phyloP scores from a whole-genome alignment of 1,139 yeast genomes.

The Blastobotrys buckinghamii region DNA sequence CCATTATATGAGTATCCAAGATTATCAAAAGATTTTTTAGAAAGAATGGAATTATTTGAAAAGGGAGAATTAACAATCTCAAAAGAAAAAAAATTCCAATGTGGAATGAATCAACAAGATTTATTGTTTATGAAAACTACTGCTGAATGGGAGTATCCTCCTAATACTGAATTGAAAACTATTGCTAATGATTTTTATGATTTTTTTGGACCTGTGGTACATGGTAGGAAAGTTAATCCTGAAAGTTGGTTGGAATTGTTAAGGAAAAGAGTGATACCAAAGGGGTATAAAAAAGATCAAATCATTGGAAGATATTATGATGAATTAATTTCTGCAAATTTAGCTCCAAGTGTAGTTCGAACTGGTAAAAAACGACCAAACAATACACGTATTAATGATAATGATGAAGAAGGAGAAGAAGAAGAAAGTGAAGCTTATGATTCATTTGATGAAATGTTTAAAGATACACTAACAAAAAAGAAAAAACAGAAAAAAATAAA shows the following conservation, averaged over 20 bases:
- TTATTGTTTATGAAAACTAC: neutral
- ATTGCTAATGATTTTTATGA: constrained; percentile 1
- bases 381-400: too few relatives aligned
- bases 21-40: neutral
- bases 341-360: neutral
- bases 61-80: neutral
- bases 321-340: neutral
- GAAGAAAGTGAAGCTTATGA: neutral
- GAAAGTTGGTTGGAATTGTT: constrained; percentile 6
- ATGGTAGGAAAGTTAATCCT: neutral
- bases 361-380: neutral
- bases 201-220: constrained; percentile 1
- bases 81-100: neutral
- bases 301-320: constrained; percentile 1
- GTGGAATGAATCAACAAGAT: constrained; percentile 1
- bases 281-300: neutral
- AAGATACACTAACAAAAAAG: neutral
- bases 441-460: constrained; percentile 1
- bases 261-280: neutral
- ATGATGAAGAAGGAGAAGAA: neutral
- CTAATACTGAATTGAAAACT: neutral
- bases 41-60: neutral
- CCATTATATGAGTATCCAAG: constrained; percentile 3
- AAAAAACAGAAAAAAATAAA: neutral
- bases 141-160: constrained; percentile 10